These are phyloP conservation scores for Elsinoe perseae DNA, from an alignment of 2,329 filamentous ascomycete species.

Conservation along the genomic window DNA sequence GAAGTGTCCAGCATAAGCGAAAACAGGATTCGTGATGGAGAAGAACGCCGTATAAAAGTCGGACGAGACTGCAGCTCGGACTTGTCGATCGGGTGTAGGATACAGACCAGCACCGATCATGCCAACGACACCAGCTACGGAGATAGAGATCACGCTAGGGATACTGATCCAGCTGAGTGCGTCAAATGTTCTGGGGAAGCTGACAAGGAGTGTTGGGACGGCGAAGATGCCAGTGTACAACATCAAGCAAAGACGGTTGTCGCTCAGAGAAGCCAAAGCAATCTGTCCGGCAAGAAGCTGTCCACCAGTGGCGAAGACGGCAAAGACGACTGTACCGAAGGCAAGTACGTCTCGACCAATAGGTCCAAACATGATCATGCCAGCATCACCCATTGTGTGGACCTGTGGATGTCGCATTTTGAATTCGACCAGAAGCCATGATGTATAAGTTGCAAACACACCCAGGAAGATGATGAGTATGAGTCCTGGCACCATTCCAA, in stretches of 20 bases:
- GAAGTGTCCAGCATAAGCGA: conserved; percentile 47
- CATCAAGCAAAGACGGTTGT: conserved; percentile 43
- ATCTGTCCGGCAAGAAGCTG: conserved; percentile 48
- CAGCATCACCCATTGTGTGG: conserved; percentile 33
- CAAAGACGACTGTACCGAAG: conserved; percentile 46
- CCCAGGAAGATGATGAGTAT: conserved; percentile 46
- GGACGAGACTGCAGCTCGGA: conserved; percentile 34
- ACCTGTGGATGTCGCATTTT: conserved; percentile 32
- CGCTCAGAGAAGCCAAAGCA: conserved; percentile 40
- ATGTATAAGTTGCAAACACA: conserved; percentile 45
- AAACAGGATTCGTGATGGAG: conserved; percentile 46
- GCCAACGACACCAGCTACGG: conserved; percentile 44
- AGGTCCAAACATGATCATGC: conserved; percentile 29
- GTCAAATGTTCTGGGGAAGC: conserved; percentile 45
- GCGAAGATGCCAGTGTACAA: conserved; percentile 46
- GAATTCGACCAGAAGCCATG: conserved; percentile 42
- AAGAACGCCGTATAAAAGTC: conserved; percentile 41
- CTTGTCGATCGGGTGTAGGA: conserved; percentile 32
- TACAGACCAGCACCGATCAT: conserved; percentile 44
- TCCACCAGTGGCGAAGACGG: conserved; percentile 44
- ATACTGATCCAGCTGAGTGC: conserved; percentile 43
- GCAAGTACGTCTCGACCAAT: conserved; percentile 23
- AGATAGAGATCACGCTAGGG: conserved; percentile 40
- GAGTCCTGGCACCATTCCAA: conserved; percentile 47
- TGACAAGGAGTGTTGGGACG: conserved; percentile 40